These are phyloP conservation scores for Cytospora leucostoma DNA, from an alignment of 2,329 filamentous ascomycete species.

Conservation along the genomic window DNA sequence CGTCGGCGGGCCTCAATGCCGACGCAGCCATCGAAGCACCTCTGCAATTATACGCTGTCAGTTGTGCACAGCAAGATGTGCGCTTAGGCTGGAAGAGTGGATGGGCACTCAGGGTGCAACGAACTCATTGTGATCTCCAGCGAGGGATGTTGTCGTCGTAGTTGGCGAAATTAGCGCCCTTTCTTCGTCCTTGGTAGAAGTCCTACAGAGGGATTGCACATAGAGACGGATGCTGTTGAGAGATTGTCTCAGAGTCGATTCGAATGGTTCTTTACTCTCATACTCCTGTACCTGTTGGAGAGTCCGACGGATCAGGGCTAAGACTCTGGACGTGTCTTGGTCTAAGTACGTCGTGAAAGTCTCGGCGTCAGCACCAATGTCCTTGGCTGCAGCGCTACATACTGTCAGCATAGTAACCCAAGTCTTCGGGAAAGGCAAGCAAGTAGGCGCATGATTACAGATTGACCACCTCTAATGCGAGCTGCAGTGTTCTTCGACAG, in stretches of 20 bases:
- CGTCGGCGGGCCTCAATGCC: not conserved
- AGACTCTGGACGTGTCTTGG: constrained; percentile 19
- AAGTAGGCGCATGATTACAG: constrained; percentile 3
- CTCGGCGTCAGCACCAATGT: constrained; percentile 13
- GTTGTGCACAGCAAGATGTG: accelerated
- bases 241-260: constrained; percentile 8
- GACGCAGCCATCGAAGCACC: not conserved
- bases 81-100: no score
- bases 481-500: constrained; percentile 23
- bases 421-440: not conserved
- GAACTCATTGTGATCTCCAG: constrained; percentile 2
- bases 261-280: constrained; percentile 6
- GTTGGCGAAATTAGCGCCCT: not conserved
- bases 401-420: not conserved
- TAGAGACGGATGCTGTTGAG: constrained; percentile 21
- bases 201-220: constrained; percentile 17
- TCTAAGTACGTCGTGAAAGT: constrained; percentile 17
- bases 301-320: constrained; percentile 18
- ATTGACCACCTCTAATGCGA: constrained; percentile 23
- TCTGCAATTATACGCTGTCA: not conserved
- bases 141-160: not conserved
- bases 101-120: not conserved
- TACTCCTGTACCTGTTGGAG: constrained; percentile 19
- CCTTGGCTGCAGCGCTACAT: constrained; percentile 16
- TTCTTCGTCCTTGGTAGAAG: not conserved